A percentile compares a stretch with the other conserved stretches of the same genome.
These are phyloP conservation scores for Mollisia scopiformis DNA, from an alignment of 2,329 filamentous ascomycete genomes.

Conservation along the genomic window DNA sequence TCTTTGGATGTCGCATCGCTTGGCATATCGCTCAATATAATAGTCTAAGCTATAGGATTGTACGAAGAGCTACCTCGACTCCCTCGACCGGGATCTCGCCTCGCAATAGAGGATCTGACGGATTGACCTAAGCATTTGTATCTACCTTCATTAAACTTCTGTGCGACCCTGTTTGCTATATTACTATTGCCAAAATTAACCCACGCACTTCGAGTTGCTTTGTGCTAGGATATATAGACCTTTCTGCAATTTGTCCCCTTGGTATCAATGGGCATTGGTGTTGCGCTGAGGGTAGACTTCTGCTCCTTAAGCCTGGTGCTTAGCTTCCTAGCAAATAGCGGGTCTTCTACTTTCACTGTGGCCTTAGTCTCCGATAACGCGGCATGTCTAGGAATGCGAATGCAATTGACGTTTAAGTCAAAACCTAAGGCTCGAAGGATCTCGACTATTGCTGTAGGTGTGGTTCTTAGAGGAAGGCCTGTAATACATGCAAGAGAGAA, in stretches of 20 bases:
- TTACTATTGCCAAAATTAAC: conserved; percentile 30
- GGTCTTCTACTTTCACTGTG: conserved; percentile 27
- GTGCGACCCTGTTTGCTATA: conserved; percentile 25
- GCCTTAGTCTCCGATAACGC: conserved; percentile 13
- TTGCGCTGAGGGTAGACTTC: conserved; percentile 16
- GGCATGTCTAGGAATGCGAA: conserved; percentile 16
- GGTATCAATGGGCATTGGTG: conserved; percentile 15
- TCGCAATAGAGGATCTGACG: conserved; percentile 13
- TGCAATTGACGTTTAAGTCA: conserved; percentile 19
- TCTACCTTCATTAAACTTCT: conserved; percentile 26
- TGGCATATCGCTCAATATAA: conserved; percentile 28
- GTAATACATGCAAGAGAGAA: conserved; percentile 30
- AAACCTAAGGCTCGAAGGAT: conserved; percentile 23
- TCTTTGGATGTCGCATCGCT: conserved; percentile 18
- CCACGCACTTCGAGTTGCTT: conserved; percentile 26
- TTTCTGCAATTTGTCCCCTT: conserved; percentile 29
- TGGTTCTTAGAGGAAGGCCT: conserved; percentile 22
- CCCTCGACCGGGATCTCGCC: neutral
- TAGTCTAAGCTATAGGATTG: conserved; percentile 28
- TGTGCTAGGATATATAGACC: conserved; percentile 33
- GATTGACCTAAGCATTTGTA: conserved; percentile 26
- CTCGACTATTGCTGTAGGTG: conserved; percentile 16
- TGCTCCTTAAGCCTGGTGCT: conserved; percentile 15
- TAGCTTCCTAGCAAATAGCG: conserved; percentile 26
- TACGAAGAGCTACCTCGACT: neutral